Percentiles rank a stretch among this genome's conserved stretches.
Evolutionary conservation across 495 filamentous ascomycete species (phyloP).

Genomic region (Hyaloscypha hepaticicola): DNA sequence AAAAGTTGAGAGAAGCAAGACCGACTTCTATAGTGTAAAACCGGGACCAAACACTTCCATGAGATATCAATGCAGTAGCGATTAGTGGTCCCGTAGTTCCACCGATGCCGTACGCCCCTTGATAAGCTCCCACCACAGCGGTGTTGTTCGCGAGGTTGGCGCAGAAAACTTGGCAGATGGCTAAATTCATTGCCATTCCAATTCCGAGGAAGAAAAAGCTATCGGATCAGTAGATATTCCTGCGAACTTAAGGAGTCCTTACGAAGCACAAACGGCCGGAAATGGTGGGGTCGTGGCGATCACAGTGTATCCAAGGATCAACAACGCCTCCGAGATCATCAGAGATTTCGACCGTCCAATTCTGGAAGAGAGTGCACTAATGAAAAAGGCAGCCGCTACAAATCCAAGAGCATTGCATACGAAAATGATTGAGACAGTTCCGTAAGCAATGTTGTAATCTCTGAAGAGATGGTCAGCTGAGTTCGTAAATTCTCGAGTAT

Average conservation of each 20-base stretch:
- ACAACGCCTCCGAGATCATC: constrained; percentile 52
- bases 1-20: constrained; percentile 47
- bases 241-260: not conserved
- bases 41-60: constrained; percentile 50
- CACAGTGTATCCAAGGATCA: constrained; percentile 54
- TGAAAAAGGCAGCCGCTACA: constrained; percentile 64
- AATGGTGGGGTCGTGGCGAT: constrained; percentile 67
- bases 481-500: not conserved
- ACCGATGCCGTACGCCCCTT: constrained; percentile 75
- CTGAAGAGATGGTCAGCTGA: constrained; percentile 36
- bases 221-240: not conserved
- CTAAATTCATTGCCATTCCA: constrained; percentile 63
- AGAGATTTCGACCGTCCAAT: constrained; percentile 64
- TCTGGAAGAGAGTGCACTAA: constrained; percentile 51
- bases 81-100: constrained; percentile 68
- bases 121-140: constrained; percentile 57
- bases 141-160: constrained; percentile 64
- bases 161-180: constrained; percentile 75
- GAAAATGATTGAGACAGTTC: constrained; percentile 74
- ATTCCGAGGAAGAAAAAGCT: constrained; percentile 66
- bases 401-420: constrained; percentile 75
- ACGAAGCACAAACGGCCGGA: constrained; percentile 54
- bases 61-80: constrained; percentile 60
- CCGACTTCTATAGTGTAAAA: constrained; percentile 59
- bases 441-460: constrained; percentile 68